phyloP scores from a whole-genome alignment of 1,139 yeast species.

The Kodamaea sp. region DNA sequence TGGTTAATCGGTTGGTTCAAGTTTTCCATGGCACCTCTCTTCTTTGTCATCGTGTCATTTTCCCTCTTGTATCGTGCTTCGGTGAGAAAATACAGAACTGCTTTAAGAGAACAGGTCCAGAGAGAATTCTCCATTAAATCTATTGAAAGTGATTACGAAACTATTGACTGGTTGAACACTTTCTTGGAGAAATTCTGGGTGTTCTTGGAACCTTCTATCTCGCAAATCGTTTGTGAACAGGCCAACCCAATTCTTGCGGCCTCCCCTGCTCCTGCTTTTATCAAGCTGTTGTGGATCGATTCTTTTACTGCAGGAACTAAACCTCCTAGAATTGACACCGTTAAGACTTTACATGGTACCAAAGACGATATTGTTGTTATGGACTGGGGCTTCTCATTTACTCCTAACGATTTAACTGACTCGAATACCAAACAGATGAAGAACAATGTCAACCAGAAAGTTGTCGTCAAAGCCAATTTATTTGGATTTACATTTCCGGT shows the following conservation, averaged over 20 bases:
- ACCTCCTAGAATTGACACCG: conserved; percentile 89
- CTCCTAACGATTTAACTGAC: conserved; percentile 87
- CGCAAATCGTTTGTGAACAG: conserved; percentile 82
- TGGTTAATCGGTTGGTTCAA: conserved; percentile 79
- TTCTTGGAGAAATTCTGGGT: conserved; percentile 90
- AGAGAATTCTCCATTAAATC: conserved; percentile 79
- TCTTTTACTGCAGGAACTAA: conserved; percentile 90
- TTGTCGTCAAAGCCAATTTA: conserved; percentile 64
- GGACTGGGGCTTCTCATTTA: conserved; percentile 92
- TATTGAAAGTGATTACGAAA: conserved; percentile 85
- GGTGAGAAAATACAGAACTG: conserved; percentile 73
- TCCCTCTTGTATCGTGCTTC: conserved; percentile 80
- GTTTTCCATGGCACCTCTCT: conserved; percentile 78
- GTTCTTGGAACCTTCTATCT: conserved; percentile 84
- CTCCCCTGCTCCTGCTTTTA: conserved; percentile 77
- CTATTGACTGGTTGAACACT: conserved; percentile 92
- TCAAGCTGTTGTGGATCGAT: conserved; percentile 81
- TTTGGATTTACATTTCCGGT: conserved; percentile 70
- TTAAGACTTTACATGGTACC: conserved; percentile 85
- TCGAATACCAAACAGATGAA: conserved; percentile 80
- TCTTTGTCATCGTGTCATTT: conserved; percentile 61
- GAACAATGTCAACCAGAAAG: conserved; percentile 78
- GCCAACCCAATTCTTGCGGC: conserved; percentile 81
- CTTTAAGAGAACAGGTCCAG: conserved; percentile 76
- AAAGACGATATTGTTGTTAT: conserved; percentile 90